Evolutionary conservation across 129 eudicot species (phyloP), one percentile per base, ranked within the genome.

Genomic region (Centrapalus pauciflorus): DNA sequence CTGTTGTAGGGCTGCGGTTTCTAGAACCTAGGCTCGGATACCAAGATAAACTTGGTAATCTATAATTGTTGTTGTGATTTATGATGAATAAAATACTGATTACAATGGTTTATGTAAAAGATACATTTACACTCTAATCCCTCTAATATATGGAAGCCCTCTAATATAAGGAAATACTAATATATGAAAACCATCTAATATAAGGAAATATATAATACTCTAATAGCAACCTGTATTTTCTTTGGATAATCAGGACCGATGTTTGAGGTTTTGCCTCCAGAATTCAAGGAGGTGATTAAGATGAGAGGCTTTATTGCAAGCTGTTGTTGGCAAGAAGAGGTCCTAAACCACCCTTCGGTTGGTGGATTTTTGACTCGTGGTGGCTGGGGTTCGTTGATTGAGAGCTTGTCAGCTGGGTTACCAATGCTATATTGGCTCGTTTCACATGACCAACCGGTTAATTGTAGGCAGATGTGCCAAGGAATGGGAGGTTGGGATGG

Each of bases 221-320:
- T n/a, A n/a, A n/a, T n/a, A 77, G 82, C 29, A 70, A 56, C 37
- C 82, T 43, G 4, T 12, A 63, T 2, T 77, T 77, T 59, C 55
- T 77, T 4, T 77, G 78, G 77, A 71, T 71, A 5, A 77, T 71
- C 5, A 46, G 82, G 58, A 12, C 32, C 9, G 82, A 77, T 71
- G 35, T 14, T 61, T 1, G 46, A 10, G 3, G 49, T 58, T 56
- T 27, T 71, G 4, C 77, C 74, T 3, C 25, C 48, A 25, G 82
- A 77, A 48, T 64, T 77, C 0, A 32, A 17, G 13, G 58, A 37
- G 30, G 45, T 1, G n/a, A 7, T 74, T 2, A 41, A 73, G 12
- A 2, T 10, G 0, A 73, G 49, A 54, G 78, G 78, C 17, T 73
- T 63, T 55, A 55, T 73, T 4, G 72, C 27, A 9, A 64, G 48